Evolutionary conservation across 2,329 filamentous ascomycete genomes (phyloP), one percentile per base, ranked within the genome.

Genomic region (Laburnicola sp.): DNA sequence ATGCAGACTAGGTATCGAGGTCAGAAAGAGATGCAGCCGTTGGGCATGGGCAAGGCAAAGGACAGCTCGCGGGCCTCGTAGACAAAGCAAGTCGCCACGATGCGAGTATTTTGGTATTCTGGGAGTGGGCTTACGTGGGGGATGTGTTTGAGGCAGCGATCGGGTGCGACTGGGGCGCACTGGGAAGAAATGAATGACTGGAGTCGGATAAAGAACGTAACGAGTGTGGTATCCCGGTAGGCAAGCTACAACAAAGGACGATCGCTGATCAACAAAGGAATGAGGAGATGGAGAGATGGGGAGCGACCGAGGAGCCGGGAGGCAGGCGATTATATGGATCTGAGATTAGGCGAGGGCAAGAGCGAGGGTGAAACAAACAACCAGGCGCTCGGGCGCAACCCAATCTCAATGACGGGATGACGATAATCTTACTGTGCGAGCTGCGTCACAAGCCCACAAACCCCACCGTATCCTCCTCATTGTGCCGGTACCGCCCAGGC

Each of bases 191-290:
- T 47, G 59, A 63, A 56, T 38, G 57, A 57, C 50, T 39, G 49
- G 45, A 42, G 36, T 56, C 53, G 54, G 43, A 55, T 50, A 56
- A 60, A 50, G 44, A 51, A 48, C 35, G 58, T 52, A 67, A 65
- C 50, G 64, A 65, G 51, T 27, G 62, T 69, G 58, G 57, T 54
- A 30, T 45, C 48, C 51, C 48, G 57, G 58, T 45, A 62, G 56
- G 50, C 56, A 59, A 61, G 58, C 53, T 60, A 57, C 48, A 16
- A 55, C 48, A 51, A 58, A 54, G 58, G 44, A 43, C 26, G 57
- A 60, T 55, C 43, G 50, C 51, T 58, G 51, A 53, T 59, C 49
- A 47, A 57, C 50, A 64, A 63, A 62, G 50, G 62, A 66, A 59
- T 60, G 62, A 66, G 59, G 50, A 50, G 54, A 46, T 50, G 45